These are phyloP conservation scores for Blastocystis sp. DNA, from an alignment of 352 stramenopile species.

Conservation along the genomic window DNA sequence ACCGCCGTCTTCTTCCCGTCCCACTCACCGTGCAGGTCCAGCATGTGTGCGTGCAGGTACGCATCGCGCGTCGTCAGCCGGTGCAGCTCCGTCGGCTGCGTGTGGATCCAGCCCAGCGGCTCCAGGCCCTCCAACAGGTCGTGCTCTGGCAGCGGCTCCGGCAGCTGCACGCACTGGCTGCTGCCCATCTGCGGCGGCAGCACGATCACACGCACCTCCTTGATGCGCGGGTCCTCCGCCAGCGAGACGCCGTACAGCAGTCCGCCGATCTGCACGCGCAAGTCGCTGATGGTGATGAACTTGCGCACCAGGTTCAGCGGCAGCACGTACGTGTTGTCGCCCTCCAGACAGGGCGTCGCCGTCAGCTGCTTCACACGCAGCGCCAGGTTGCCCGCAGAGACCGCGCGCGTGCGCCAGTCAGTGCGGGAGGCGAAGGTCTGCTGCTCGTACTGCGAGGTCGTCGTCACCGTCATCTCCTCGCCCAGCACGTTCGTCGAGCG, in stretches of 20 bases:
- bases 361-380: slow-evolving; percentile 98
- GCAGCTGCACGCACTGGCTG: slow-evolving; percentile 90
- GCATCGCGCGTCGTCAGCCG: slow-evolving; percentile 88
- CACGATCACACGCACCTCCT: slow-evolving; percentile 97
- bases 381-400: slow-evolving; percentile 94
- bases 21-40: slow-evolving; percentile 88
- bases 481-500: slow-evolving; percentile 98
- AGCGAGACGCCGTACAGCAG: slow-evolving; percentile 97
- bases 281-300: slow-evolving; percentile 92
- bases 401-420: slow-evolving; percentile 94
- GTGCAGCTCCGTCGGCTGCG: slow-evolving; percentile 91
- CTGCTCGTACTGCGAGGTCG: slow-evolving; percentile 96
- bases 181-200: slow-evolving; percentile 95
- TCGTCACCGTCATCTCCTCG: slow-evolving; percentile 97
- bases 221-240: slow-evolving; percentile 90
- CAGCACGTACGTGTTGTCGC: slow-evolving; percentile 89
- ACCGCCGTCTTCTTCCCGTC: slow-evolving; percentile 91
- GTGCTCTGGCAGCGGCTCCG: slow-evolving; percentile 84
- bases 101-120: slow-evolving; percentile 97
- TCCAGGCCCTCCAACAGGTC: slow-evolving; percentile 87
- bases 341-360: slow-evolving; percentile 73
- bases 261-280: slow-evolving; percentile 90
- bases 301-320: slow-evolving; percentile 98
- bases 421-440: slow-evolving; percentile 97
- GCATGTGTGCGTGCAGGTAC: slow-evolving; percentile 86